A percentile compares a stretch with the other conserved stretches of the same genome.
phyloP scores from a whole-genome alignment of 495 filamentous ascomycete genomes.

The Gamarada debralockiae region DNA sequence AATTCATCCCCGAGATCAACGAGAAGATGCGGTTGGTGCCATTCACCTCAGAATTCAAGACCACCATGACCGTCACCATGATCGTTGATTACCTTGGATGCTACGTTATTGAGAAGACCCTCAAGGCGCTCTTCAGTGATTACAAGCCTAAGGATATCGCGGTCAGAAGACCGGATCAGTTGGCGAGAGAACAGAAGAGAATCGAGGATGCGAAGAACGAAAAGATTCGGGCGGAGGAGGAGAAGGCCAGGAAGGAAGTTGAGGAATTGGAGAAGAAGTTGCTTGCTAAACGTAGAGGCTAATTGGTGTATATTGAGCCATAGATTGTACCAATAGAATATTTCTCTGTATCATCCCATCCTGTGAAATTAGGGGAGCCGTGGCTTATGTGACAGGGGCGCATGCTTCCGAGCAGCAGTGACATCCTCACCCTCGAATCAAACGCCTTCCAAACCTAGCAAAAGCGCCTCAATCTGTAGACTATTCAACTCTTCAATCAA shows the following conservation, averaged over 20 bases:
- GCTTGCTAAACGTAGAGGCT: background rate
- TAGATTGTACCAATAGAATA: slow-evolving; percentile 10
- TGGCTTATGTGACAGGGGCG: no score
- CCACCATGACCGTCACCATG: slow-evolving; percentile 82
- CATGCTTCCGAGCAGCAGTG: no score
- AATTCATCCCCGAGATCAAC: slow-evolving; percentile 94
- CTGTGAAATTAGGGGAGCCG: no score
- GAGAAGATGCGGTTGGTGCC: slow-evolving; percentile 88
- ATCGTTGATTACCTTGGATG: slow-evolving; percentile 83
- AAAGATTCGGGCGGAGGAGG: slow-evolving; percentile 27
- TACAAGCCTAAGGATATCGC: slow-evolving; percentile 95
- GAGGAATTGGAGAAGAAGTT: slow-evolving; percentile 47
- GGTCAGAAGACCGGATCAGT: slow-evolving; percentile 76
- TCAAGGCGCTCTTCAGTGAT: slow-evolving; percentile 88
- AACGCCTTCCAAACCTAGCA: no score
- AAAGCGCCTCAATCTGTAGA: no score
- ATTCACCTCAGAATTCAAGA: slow-evolving; percentile 89
- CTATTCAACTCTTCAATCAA: no score
- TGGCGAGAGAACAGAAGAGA: slow-evolving; percentile 65
- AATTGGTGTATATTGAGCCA: slow-evolving; percentile 4
- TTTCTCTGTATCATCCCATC: no score
- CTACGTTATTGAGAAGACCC: slow-evolving; percentile 80
- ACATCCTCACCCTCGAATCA: no score
- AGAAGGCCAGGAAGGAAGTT: slow-evolving; percentile 33
- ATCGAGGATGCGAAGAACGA: slow-evolving; percentile 39